phyloP scores from a whole-genome alignment of 208 protist genomes.

The Phytomonas francai region DNA sequence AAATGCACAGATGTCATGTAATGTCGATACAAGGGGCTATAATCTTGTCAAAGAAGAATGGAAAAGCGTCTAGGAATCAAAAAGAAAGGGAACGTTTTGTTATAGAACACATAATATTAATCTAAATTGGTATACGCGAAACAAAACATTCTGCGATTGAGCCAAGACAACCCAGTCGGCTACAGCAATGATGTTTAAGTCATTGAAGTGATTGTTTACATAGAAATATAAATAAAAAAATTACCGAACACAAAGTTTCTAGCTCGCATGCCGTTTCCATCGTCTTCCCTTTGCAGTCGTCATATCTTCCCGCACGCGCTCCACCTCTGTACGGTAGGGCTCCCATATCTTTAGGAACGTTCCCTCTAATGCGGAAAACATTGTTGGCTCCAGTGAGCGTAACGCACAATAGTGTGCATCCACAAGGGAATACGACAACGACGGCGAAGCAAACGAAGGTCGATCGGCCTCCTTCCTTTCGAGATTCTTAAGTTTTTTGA shows the following conservation, averaged over 20 bases:
- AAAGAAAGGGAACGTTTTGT: background rate
- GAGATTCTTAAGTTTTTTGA: conserved; percentile 24
- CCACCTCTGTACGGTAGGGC: conserved; percentile 73
- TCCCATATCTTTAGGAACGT: conserved; percentile 73
- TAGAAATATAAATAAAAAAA: conserved; percentile 9
- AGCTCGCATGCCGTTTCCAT: conserved; percentile 41
- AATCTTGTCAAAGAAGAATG: background rate
- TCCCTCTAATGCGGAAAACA: conserved; percentile 65
- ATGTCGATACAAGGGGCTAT: background rate
- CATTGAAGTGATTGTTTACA: conserved; percentile 1
- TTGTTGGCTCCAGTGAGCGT: conserved; percentile 70
- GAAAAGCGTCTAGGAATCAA: background rate
- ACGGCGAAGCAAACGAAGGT: conserved; percentile 37
- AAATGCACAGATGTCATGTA: background rate
- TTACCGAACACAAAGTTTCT: background rate
- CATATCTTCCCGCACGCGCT: conserved; percentile 65
- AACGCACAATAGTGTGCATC: conserved; percentile 58
- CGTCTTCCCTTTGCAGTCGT: conserved; percentile 38
- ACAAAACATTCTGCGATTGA: background rate
- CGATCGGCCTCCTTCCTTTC: conserved; percentile 39
- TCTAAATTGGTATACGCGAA: background rate
- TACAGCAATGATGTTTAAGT: conserved; percentile 2
- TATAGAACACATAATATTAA: background rate
- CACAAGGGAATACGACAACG: conserved; percentile 58
- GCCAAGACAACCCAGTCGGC: background rate